Percentiles rank a stretch among this genome's conserved stretches.
Conservation (phyloP, 2,329 filamentous ascomycete genomes). For the Talaromyces sp. region DNA sequence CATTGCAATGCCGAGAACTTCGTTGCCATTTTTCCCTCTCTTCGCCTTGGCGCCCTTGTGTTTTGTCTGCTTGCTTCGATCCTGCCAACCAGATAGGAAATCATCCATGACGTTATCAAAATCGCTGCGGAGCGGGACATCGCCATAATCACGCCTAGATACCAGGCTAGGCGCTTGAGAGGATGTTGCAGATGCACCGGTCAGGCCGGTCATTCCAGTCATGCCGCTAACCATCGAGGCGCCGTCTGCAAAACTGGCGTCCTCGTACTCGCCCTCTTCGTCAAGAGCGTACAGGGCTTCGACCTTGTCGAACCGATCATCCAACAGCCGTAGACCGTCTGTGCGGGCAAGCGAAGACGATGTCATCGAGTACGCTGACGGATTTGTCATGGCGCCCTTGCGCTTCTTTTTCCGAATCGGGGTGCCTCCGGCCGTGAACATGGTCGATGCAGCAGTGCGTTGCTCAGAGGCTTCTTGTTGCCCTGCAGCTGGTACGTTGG, state of each 20-base stretch:
- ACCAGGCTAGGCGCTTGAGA: slow-evolving; percentile 60
- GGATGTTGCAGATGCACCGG: slow-evolving; percentile 50
- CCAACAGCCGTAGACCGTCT: slow-evolving; percentile 77
- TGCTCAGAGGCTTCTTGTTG: slow-evolving; percentile 29
- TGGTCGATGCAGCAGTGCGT: slow-evolving; percentile 40
- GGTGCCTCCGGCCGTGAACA: slow-evolving; percentile 60
- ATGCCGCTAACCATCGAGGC: slow-evolving; percentile 42
- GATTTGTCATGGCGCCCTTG: slow-evolving; percentile 86
- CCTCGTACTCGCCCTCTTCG: slow-evolving; percentile 51
- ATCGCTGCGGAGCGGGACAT: slow-evolving; percentile 64
- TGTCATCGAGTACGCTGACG: slow-evolving; percentile 86
- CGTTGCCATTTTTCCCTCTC: slow-evolving; percentile 72
- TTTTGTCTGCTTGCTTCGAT: slow-evolving; percentile 39
- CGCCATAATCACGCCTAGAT: slow-evolving; percentile 29
- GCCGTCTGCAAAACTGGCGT: slow-evolving; percentile 34
- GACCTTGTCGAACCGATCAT: slow-evolving; percentile 86
- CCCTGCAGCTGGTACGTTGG: slow-evolving; percentile 1
- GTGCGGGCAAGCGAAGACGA: slow-evolving; percentile 83
- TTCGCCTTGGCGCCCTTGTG: slow-evolving; percentile 48
- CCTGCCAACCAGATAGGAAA: slow-evolving; percentile 65
- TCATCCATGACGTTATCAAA: slow-evolving; percentile 92
- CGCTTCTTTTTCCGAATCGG: slow-evolving; percentile 76
- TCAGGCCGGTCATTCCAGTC: slow-evolving; percentile 35
- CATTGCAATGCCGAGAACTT: slow-evolving; percentile 78
- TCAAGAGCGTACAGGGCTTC: slow-evolving; percentile 73